A percentile compares a stretch with the other conserved stretches of the same genome.
phyloP scores from a whole-genome alignment of 108 stramenopile species.

The Conticribra weissflogii region DNA sequence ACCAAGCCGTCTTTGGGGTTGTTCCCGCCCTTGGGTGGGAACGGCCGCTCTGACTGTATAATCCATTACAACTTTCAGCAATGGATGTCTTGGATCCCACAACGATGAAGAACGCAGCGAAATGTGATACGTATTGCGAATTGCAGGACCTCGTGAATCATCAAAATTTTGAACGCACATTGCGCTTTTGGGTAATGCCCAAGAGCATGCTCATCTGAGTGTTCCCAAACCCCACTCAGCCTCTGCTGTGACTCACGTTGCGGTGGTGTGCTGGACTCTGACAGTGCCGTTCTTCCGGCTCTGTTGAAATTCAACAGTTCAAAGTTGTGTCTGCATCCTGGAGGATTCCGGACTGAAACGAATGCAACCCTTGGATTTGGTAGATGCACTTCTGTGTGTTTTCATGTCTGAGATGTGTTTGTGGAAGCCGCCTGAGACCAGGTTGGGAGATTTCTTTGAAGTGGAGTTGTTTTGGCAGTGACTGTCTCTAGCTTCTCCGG shows the following conservation, averaged over 20 bases:
- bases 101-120: slow-evolving; percentile 99
- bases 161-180: slow-evolving; percentile 92
- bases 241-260: slow-evolving; percentile 32
- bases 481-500: not conserved
- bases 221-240: slow-evolving; percentile 74
- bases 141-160: slow-evolving; percentile 90
- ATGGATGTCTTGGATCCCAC: slow-evolving; percentile 98
- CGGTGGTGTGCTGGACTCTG: slow-evolving; percentile 54
- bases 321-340: slow-evolving; percentile 1
- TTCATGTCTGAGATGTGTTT: not conserved
- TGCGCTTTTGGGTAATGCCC: slow-evolving; percentile 84
- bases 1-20: slow-evolving; percentile 15
- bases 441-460: not conserved
- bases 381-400: slow-evolving; percentile 36
- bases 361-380: slow-evolving; percentile 29
- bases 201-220: slow-evolving; percentile 53
- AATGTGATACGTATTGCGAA: slow-evolving; percentile 98
- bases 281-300: slow-evolving; percentile 21
- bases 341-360: not conserved
- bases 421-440: not conserved
- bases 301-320: slow-evolving; percentile 50
- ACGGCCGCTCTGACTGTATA: slow-evolving; percentile 30
- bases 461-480: slow-evolving; percentile 18
- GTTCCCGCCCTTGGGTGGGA: slow-evolving; percentile 7
- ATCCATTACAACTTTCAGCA: slow-evolving; percentile 92